Base-by-base conservation (phyloP, 345 rosid species). In the Carallia brachiata region DNA sequence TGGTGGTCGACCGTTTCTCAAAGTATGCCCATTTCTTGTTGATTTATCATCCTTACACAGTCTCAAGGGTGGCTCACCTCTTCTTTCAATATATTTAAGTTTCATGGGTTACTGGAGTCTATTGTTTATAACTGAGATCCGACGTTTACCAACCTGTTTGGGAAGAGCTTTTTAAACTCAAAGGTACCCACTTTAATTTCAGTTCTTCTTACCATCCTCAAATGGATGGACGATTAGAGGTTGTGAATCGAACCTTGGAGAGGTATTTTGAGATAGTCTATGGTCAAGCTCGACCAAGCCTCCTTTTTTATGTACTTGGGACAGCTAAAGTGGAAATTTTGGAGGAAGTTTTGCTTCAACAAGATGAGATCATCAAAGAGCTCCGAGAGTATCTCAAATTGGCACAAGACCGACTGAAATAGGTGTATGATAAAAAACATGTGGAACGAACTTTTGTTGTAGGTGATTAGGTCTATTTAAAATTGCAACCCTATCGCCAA, bases 331-430 rank as follows among this genome's bases (percentile, higher is more conserved):
- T 36, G 0, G 15, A 19, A 13, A 40, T 8, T 0, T 53, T 70
- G 6, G 18, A 36, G 1, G 1, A 12, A 0, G 15, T 5, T 0
- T 5, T 70, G 1, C 0, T 4, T 0, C 19, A 53, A 0, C 4
- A 15, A 2, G 39, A 36, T 16, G 37, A 32, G 1, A 17, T 60
- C 2, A 2, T 69, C 7, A 7, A 1, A 1, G 7, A 59, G 3
- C 4, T 69, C 2, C 4, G 2, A 1, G 1, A 12, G 1, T 4
- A 15, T 1, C 8, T 66, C 0, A 1, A 4, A 10, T 3, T 2
- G 2, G 59, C 58, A 3, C 2, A 17, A 16, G 6, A 36, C 0
- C 28, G 30, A 0, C 60, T 48, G 32, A 60, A 60, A 16, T 7
- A 16, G 1, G 9, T 37, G 7, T 6, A 23, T 23, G 23, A 4